These are phyloP conservation scores for Aureobasidium pullulans DNA, from an alignment of 2,329 filamentous ascomycete genomes.

Conservation along the genomic window DNA sequence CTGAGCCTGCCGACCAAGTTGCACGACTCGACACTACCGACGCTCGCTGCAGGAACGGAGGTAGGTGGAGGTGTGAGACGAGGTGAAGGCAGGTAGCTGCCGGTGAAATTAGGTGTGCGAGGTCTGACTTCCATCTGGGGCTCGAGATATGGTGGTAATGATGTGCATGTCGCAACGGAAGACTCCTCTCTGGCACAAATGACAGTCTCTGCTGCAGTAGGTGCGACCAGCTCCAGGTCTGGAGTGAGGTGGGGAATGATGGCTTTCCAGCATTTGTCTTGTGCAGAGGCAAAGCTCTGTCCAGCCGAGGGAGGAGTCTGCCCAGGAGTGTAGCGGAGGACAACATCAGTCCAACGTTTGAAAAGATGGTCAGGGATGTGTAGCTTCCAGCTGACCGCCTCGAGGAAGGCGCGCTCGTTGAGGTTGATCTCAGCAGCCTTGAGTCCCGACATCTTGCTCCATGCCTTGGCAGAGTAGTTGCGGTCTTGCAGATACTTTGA, in stretches of 20 bases:
- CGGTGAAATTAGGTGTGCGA: slow-evolving; percentile 48
- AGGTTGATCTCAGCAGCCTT: slow-evolving; percentile 91
- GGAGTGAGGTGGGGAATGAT: slow-evolving; percentile 51
- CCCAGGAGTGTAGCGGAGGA: slow-evolving; percentile 71
- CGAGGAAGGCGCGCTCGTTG: slow-evolving; percentile 87
- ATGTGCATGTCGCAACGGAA: slow-evolving; percentile 36
- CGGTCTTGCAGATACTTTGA: slow-evolving; percentile 98
- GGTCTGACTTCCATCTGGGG: slow-evolving; percentile 42
- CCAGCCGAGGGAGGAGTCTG: slow-evolving; percentile 24
- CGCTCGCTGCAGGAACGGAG: slow-evolving; percentile 56
- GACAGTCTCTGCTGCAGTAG: neutral
- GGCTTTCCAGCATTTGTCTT: slow-evolving; percentile 31
- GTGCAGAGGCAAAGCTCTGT: slow-evolving; percentile 13
- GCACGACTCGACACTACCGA: slow-evolving; percentile 39
- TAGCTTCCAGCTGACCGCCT: slow-evolving; percentile 86
- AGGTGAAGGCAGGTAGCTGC: slow-evolving; percentile 54
- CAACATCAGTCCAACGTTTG: slow-evolving; percentile 88
- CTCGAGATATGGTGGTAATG: slow-evolving; percentile 42
- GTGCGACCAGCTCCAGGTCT: slow-evolving; percentile 40
- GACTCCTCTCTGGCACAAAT: slow-evolving; percentile 26
- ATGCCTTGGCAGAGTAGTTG: slow-evolving; percentile 94
- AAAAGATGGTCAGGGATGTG: slow-evolving; percentile 87
- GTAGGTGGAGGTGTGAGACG: slow-evolving; percentile 50
- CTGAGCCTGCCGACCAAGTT: slow-evolving; percentile 43
- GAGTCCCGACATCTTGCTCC: slow-evolving; percentile 98